Conservation (phyloP, 1,139 yeast genomes). For the Geotrichum carabidarum region DNA sequence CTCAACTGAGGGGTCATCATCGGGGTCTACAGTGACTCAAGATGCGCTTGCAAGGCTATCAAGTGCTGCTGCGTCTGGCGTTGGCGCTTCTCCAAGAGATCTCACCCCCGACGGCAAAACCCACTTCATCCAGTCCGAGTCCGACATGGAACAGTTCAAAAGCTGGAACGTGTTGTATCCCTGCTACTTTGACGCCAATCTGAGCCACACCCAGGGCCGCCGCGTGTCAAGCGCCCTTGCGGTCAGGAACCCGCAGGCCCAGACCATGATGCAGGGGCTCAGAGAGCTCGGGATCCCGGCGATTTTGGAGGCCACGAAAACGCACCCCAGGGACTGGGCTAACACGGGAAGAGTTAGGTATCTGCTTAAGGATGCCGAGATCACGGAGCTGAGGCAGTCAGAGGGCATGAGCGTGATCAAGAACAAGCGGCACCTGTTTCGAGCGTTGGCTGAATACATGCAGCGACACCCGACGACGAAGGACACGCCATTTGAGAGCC, state of each 20-base stretch:
- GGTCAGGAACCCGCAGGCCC: slow-evolving; percentile 82
- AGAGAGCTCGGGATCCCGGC: slow-evolving; percentile 41
- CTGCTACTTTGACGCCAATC: slow-evolving; percentile 77
- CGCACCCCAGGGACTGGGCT: slow-evolving; percentile 96
- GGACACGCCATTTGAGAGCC: slow-evolving; percentile 55
- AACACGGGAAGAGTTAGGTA: slow-evolving; percentile 93
- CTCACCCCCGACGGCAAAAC: neutral
- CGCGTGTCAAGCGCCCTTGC: slow-evolving; percentile 64
- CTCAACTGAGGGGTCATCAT: slow-evolving; percentile 17
- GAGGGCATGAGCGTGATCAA: slow-evolving; percentile 30
- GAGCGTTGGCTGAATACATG: slow-evolving; percentile 58
- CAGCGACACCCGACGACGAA: slow-evolving; percentile 66
- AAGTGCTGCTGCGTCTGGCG: no score
- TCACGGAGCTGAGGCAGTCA: slow-evolving; percentile 17
- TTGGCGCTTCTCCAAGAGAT: neutral
- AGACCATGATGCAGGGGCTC: slow-evolving; percentile 65
- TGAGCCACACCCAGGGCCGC: slow-evolving; percentile 79
- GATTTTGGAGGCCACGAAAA: slow-evolving; percentile 57
- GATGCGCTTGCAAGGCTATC: neutral
- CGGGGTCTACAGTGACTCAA: slow-evolving; percentile 9
- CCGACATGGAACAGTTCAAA: slow-evolving; percentile 57
- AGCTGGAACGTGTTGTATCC: slow-evolving; percentile 77
- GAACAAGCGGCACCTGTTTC: slow-evolving; percentile 65
- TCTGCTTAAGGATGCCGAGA: slow-evolving; percentile 48
- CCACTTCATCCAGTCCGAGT: slow-evolving; percentile 25